Conservation (phyloP, 768 basidiomycete species). For the Symmetrospora coprosmae region DNA sequence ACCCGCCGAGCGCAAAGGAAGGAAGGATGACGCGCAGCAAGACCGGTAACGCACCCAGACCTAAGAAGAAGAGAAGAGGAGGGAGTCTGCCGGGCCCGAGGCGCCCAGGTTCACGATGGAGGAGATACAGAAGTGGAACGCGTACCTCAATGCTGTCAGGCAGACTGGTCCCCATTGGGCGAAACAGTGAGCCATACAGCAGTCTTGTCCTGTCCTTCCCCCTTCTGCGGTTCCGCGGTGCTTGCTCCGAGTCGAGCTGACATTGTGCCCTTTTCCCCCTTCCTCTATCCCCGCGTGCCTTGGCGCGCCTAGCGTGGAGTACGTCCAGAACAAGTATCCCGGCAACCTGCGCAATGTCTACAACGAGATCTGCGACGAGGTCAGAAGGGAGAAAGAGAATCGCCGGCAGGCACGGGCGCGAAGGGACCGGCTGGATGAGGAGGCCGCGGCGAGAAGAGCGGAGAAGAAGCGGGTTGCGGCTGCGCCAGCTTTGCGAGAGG, state of each 20-base stretch:
- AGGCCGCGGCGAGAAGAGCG: too few relatives aligned
- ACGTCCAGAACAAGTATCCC: neutral
- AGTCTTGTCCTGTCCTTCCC: neutral
- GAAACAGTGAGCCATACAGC: neutral
- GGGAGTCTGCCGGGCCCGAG: too few relatives aligned
- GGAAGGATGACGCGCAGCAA: too few relatives aligned
- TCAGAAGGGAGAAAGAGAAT: neutral
- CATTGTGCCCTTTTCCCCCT: too few relatives aligned
- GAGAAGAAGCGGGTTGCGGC: too few relatives aligned
- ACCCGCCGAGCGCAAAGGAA: too few relatives aligned
- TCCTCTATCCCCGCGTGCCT: neutral
- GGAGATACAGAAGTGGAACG: neutral
- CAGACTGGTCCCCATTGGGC: neutral
- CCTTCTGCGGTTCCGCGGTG: neutral
- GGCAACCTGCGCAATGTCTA: neutral
- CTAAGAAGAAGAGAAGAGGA: too few relatives aligned
- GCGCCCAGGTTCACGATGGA: neutral
- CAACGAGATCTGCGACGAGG: neutral
- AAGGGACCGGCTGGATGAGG: too few relatives aligned
- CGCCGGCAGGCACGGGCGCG: too few relatives aligned
- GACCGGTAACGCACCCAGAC: too few relatives aligned
- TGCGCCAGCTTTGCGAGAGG: too few relatives aligned
- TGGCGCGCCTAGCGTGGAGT: neutral
- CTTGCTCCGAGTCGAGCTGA: neutral
- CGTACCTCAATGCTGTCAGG: neutral